Evolutionary conservation across 2,329 filamentous ascomycete species (phyloP).

Genomic region (Ceratocystis huliohia): DNA sequence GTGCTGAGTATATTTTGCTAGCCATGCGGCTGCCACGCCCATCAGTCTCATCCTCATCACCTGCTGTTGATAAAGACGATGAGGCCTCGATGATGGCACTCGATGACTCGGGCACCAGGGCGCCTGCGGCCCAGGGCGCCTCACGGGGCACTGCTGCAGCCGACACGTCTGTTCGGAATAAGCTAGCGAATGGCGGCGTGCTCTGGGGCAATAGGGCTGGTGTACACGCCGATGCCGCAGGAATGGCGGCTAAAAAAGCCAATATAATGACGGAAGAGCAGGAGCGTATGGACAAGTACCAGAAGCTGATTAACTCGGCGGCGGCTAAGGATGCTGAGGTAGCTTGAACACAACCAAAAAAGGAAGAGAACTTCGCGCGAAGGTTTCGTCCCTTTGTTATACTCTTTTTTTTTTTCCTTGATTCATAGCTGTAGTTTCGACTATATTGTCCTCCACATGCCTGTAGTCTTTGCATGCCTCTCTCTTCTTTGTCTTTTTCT

Average conservation of each 20-base stretch:
- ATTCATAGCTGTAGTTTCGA: background rate
- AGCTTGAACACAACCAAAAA: slow-evolving; percentile 1
- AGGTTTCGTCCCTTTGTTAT: background rate
- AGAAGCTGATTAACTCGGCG: slow-evolving; percentile 30
- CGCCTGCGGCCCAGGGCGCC: slow-evolving; percentile 27
- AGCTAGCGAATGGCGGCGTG: slow-evolving; percentile 25
- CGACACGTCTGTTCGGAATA: slow-evolving; percentile 22
- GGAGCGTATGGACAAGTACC: slow-evolving; percentile 30
- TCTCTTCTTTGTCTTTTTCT: background rate
- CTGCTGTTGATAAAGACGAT: slow-evolving; percentile 27
- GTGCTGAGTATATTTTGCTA: slow-evolving; percentile 53
- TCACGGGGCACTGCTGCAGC: slow-evolving; percentile 22
- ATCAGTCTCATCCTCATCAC: slow-evolving; percentile 17
- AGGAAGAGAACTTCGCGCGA: no score
- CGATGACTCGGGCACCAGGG: slow-evolving; percentile 26
- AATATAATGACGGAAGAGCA: slow-evolving; percentile 25
- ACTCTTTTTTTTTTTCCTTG: slow-evolving; percentile 3
- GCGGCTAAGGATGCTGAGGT: slow-evolving; percentile 28
- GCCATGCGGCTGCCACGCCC: slow-evolving; percentile 50
- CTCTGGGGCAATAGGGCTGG: slow-evolving; percentile 28
- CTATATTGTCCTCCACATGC: background rate
- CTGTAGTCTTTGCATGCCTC: background rate
- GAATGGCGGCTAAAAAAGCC: slow-evolving; percentile 5
- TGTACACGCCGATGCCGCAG: slow-evolving; percentile 8
- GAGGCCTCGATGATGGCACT: slow-evolving; percentile 26